Conservation (phyloP, 495 filamentous ascomycete genomes). For the Penicillium canescens region DNA sequence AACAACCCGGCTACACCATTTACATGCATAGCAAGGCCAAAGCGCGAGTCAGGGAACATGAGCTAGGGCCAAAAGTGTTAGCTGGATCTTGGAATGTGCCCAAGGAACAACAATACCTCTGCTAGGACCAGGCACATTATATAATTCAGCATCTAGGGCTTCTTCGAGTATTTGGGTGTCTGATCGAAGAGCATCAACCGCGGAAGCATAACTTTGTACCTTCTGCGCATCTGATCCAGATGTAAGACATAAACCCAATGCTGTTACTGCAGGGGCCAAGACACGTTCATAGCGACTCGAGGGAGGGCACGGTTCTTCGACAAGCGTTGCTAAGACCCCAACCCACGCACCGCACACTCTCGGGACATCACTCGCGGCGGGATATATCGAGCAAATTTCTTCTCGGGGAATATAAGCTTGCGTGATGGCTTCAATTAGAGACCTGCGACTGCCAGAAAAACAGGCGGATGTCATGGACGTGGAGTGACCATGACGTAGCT, state of each 20-base stretch:
- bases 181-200: not conserved
- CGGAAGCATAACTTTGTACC: not conserved
- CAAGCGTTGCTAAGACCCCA: constrained; percentile 34
- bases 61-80: constrained; percentile 1
- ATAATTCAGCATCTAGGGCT: not conserved
- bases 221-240: not conserved
- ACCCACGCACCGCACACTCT: constrained; percentile 43
- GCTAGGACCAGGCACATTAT: not conserved
- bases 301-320: not conserved
- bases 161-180: not conserved
- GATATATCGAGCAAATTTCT: not conserved
- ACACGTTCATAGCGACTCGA: not conserved
- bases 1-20: constrained; percentile 29
- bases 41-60: constrained; percentile 24
- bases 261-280: constrained; percentile 18
- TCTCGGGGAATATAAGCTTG: constrained; percentile 12
- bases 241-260: constrained; percentile 14
- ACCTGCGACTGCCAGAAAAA: not conserved
- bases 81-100: not conserved
- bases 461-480: not conserved
- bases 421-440: constrained; percentile 5
- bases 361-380: constrained; percentile 8
- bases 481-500: not conserved
- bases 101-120: not conserved
- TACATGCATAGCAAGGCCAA: constrained; percentile 27